A percentile compares a stretch with the other conserved stretches of the same genome.
phyloP scores from a whole-genome alignment of 106 monocot genomes.

The Allium sativum region DNA sequence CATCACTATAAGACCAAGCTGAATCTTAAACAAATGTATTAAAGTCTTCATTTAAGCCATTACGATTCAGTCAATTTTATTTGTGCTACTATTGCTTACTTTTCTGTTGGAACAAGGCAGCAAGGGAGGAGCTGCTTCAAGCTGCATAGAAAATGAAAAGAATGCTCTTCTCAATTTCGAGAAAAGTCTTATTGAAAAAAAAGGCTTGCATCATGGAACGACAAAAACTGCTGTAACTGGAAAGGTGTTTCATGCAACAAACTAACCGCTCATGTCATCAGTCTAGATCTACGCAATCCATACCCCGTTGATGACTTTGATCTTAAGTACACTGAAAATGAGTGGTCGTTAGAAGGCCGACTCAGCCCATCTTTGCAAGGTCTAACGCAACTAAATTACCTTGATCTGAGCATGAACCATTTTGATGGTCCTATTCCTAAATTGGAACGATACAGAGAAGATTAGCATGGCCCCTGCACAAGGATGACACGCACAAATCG shows the following conservation, averaged over 20 bases:
- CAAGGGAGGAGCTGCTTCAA: neutral
- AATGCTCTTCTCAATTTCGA: constrained; percentile 5
- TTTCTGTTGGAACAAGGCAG: no score
- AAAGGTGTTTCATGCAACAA: constrained; percentile 25
- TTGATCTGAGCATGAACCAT: constrained; percentile 31
- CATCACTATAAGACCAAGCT: no score
- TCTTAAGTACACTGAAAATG: no score
- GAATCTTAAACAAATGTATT: no score
- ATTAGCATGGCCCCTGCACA: no score
- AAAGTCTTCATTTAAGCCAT: no score
- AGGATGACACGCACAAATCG: no score
- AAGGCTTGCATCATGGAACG: constrained; percentile 26
- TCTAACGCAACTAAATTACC: constrained; percentile 13
- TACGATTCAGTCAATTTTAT: no score
- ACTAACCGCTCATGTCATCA: constrained; percentile 20
- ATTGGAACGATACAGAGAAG: no score
- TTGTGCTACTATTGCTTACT: no score
- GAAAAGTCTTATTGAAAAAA: neutral
- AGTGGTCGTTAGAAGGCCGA: neutral
- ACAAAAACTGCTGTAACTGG: constrained; percentile 37
- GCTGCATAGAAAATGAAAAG: neutral
- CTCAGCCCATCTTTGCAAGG: constrained; percentile 15
- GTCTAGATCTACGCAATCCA: constrained; percentile 15
- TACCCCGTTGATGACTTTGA: no score
- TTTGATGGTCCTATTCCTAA: no score